Evolutionary conservation across 768 basidiomycete genomes (phyloP), one percentile per base, ranked within the genome.

Genomic region (Pleurotus tuber-regium): DNA sequence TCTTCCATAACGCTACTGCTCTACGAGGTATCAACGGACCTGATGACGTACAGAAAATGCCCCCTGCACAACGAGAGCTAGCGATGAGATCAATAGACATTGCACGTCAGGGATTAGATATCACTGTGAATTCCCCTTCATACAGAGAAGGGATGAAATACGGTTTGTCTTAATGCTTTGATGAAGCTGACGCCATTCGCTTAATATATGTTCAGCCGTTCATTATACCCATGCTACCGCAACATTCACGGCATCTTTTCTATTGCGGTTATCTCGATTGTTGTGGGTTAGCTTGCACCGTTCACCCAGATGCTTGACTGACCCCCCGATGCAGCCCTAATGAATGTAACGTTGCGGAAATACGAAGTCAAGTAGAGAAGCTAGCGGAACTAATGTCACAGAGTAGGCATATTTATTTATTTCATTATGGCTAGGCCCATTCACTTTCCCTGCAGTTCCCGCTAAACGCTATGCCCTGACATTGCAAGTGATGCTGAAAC

Each of bases 81-180:
- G 92, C 92, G 5, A 73, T 92, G 52, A 77, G 83, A 43, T 92
- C 93, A 12, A 91, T 97, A 58, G 73, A 82, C 48, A 90, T 92
- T 58, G 93, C 93, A 16, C 79, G 83, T 38, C 77, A 84, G 62
- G 86, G 86, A 26, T 63, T 96, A 47, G 89, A 94, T 44, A 91
- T 94, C 49, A 95, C 92, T 5, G 81, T 95, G 29, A 86, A 85
- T 41, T 88, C 86, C 2, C 82, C 84, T 2, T 79, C 88, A 24
- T 98, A 98, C 62, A 76, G 92, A 53, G 89, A 92, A 63, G 92
- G 92, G 16, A 87, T 98, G 82, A 89, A 87, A 75, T 97, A 92
- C 61, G 90, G 92, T 89, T 61, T 39, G 80, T 63, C 28, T 9
- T 21, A 0, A 8, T 33, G 6, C 38, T n/a, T n/a, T n/a, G n/a